Percentiles rank a stretch among this genome's conserved stretches.
phyloP scores from a whole-genome alignment of 441 rosid genomes.

The Euphorbia neoarborescens region DNA sequence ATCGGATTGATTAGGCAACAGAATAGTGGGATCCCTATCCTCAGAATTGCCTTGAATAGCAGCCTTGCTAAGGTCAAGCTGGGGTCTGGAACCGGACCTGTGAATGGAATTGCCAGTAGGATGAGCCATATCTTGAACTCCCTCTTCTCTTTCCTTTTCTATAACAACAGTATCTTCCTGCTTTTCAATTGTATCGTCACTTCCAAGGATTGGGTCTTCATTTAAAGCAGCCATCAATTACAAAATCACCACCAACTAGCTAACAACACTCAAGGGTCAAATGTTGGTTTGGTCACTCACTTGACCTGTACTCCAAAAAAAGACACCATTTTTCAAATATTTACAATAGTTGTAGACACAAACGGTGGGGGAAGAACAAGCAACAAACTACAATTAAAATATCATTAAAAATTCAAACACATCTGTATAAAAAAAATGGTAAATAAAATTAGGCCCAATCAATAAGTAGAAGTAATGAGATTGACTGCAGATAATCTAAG shows the following conservation, averaged over 20 bases:
- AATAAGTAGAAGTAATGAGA: neutral
- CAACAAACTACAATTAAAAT: neutral
- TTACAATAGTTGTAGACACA: neutral
- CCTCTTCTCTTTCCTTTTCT: constrained; percentile 33
- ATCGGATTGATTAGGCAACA: constrained; percentile 95
- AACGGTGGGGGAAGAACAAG: constrained; percentile 3
- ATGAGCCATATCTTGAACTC: constrained; percentile 55
- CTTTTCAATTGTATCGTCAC: constrained; percentile 22
- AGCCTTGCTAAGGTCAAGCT: constrained; percentile 93
- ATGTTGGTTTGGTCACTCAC: constrained; percentile 22
- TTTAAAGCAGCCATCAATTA: constrained; percentile 44
- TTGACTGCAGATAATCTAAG: constrained; percentile 1
- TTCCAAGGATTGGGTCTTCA: constrained; percentile 44
- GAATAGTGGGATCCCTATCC: constrained; percentile 84
- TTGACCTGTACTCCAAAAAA: constrained; percentile 19
- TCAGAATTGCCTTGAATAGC: constrained; percentile 88
- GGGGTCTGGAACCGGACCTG: constrained; percentile 91
- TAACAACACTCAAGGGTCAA: constrained; percentile 23
- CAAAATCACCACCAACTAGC: constrained; percentile 25
- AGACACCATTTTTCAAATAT: neutral
- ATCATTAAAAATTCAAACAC: neutral
- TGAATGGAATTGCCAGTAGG: constrained; percentile 53
- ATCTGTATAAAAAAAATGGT: neutral
- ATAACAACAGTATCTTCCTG: constrained; percentile 11
- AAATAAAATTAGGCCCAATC: constrained; percentile 6